Base-by-base conservation (phyloP, 805 yeast species). In the Spathaspora girioi region DNA sequence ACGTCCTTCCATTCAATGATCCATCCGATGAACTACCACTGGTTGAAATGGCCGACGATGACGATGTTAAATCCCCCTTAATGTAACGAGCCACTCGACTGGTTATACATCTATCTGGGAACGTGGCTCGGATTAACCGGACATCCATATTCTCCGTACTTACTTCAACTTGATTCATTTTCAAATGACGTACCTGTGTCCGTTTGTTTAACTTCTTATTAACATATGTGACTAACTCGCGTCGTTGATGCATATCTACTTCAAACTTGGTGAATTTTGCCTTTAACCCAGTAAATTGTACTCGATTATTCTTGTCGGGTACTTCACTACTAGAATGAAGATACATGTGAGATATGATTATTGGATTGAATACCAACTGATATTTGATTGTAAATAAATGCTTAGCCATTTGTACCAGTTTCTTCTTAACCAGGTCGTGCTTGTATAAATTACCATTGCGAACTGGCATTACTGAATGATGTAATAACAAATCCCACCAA, bases 91-190 rank as follows among this genome's bases (percentile, higher is more conserved):
- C 59, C 17, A 65, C 53, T 29, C 61, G 56, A 1, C 71, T 71
- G 32, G 58, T 56, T 38, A 71, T 50, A 3, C 84, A 75, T 6
- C 73, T 66, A 51, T 86, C 89, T 45, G 79, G 76, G 65, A 89
- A 86, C 4, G 74, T 67, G 0, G 93, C 90, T 27, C 80, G 75
- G 2, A 90, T 58, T 5, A 86, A 76, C 47, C 96, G 68, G 11
- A 89, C 65, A 62, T 90, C 96, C 5, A 89, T 84, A 17, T 78
- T 78, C 12, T 77, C 73, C 51, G 87, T 79, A 57, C 86, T 88
- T 20, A 90, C 77, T 61, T 87, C 90, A 4, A 89, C 93, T 45
- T 77, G 69, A 54, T 84, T 79, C 74, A 86, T 75, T 55, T 78
- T 80, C 67, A 88, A 76, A 51, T 79, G 80, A 66, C 80, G 69